phyloP scores from a whole-genome alignment of 768 basidiomycete species.

The Kwoniella pini region DNA sequence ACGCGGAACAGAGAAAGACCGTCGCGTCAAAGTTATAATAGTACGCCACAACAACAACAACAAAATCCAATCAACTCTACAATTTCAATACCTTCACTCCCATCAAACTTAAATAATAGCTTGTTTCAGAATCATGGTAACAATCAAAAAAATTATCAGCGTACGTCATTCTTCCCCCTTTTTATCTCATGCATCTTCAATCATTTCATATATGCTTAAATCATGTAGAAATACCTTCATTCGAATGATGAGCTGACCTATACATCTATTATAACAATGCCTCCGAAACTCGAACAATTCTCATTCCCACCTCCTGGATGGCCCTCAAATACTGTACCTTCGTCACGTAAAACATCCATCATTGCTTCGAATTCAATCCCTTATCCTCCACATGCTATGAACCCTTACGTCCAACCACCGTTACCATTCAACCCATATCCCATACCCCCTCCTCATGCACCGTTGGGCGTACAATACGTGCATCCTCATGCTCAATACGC shows the following conservation, averaged over 20 bases:
- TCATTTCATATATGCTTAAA: neutral
- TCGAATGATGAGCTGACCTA: neutral
- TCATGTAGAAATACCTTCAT: neutral
- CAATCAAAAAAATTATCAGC: conserved; percentile 8
- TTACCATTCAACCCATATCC: neutral
- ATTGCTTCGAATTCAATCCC: too few species aligned
- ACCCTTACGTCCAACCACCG: neutral
- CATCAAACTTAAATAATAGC: neutral
- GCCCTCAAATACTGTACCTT: conserved; percentile 24
- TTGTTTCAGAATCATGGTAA: conserved; percentile 16
- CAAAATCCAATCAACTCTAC: neutral
- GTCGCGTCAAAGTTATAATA: neutral
- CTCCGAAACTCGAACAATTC: conserved; percentile 7
- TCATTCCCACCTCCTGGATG: conserved; percentile 25
- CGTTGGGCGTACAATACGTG: neutral
- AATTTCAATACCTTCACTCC: neutral
- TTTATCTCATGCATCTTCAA: neutral
- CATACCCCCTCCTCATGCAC: neutral
- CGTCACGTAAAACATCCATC: conserved; percentile 7
- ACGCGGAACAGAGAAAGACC: conserved; percentile 15
- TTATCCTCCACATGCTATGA: neutral
- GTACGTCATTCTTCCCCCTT: conserved; percentile 4
- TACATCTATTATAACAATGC: too few species aligned
- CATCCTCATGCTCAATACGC: neutral
- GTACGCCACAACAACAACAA: neutral